Conservation (phyloP, 2,329 filamentous ascomycete species). For the Aphanoascus verrucosus region DNA sequence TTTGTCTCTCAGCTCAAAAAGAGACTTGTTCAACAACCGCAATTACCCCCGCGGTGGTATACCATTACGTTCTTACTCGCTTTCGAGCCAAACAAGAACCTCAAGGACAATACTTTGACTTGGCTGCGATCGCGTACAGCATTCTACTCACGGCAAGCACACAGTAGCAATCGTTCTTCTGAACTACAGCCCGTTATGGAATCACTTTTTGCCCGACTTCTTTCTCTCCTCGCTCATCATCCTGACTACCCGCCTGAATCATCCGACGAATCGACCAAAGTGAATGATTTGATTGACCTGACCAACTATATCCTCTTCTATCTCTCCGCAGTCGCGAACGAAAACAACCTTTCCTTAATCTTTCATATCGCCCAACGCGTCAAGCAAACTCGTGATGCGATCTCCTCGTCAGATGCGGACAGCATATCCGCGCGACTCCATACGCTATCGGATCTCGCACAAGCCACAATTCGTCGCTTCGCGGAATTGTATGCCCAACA, state of each 20-base stretch:
- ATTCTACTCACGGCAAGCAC: conserved; percentile 46
- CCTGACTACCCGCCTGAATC: conserved; percentile 58
- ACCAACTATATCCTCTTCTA: conserved; percentile 86
- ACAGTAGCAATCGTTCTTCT: conserved; percentile 26
- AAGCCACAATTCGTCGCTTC: conserved; percentile 71
- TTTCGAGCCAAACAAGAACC: conserved; percentile 67
- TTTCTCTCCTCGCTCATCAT: conserved; percentile 86
- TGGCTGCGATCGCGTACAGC: conserved; percentile 79
- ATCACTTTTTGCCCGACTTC: conserved; percentile 64
- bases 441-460: conserved; percentile 75
- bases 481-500: conserved; percentile 74
- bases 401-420: conserved; percentile 43
- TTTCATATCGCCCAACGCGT: conserved; percentile 86
- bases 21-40: conserved; percentile 39
- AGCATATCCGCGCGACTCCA: conserved; percentile 51
- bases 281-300: conserved; percentile 61
- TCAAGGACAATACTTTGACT: conserved; percentile 66
- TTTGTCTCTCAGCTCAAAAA: conserved; percentile 86
- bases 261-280: conserved; percentile 35
- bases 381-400: conserved; percentile 76
- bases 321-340: conserved; percentile 66
- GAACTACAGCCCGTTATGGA: conserved; percentile 60
- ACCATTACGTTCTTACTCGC: conserved; percentile 82
- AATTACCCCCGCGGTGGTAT: conserved; percentile 78
- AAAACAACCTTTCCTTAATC: conserved; percentile 78